Percentiles rank a stretch among this genome's conserved stretches.
Conservation (phyloP, 148 eudicot species). For the Amaranthus palmeri region DNA sequence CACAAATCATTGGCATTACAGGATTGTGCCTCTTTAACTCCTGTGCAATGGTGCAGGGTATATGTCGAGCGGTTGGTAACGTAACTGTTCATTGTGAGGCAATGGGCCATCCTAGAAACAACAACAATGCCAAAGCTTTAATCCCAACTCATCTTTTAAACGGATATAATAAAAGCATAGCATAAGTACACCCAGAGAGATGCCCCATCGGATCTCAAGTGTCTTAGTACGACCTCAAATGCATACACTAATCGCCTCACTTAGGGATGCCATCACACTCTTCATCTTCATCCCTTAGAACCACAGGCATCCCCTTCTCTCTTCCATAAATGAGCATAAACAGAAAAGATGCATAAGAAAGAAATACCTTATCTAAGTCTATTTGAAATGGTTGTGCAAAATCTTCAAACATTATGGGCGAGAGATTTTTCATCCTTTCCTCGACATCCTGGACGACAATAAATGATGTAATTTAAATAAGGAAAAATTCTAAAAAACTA, state of each 20-base stretch:
- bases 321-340: background rate
- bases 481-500: no score
- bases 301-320: background rate
- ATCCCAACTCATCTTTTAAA: no score
- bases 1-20: background rate
- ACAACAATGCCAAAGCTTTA: background rate
- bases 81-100: constrained; percentile 58
- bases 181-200: background rate
- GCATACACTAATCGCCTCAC: background rate
- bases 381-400: constrained; percentile 69
- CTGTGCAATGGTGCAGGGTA: constrained; percentile 90
- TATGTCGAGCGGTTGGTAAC: constrained; percentile 58
- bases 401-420: constrained; percentile 85
- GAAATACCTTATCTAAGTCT: constrained; percentile 49
- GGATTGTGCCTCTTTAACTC: constrained; percentile 27
- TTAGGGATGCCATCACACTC: background rate
- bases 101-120: constrained; percentile 57
- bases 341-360: constrained; percentile 8
- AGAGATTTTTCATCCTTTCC: constrained; percentile 43
- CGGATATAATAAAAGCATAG: no score
- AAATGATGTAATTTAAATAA: constrained; percentile 9
- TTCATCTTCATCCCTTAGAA: background rate
- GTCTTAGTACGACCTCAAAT: background rate
- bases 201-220: background rate
- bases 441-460: constrained; percentile 54